Evolutionary conservation across 306 rosid genomes (phyloP), one percentile per base, ranked within the genome.

Genomic region (Potentilla sterilis): DNA sequence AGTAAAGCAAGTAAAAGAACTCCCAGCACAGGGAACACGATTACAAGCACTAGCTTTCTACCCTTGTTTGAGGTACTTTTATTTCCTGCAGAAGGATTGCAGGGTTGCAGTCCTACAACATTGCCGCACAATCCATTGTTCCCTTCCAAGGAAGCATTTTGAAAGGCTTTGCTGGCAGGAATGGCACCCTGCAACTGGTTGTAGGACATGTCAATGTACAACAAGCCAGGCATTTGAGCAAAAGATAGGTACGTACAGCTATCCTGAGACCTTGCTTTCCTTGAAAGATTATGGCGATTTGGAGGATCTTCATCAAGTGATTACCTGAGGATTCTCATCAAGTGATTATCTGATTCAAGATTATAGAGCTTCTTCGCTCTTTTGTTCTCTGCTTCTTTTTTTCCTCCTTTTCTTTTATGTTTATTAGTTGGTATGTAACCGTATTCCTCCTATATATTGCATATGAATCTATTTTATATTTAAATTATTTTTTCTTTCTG

Each of bases 151-250:
- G 18, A 47, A 51, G 66, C 79, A n/a, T 66, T 48, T 38, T 52
- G 65, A 67, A 76, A 76, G 42, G 73, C 79, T 66, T 76, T 67
- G 64, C 8, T 48, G 32, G 67, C 14, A 16, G 79, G 74, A 28
- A 76, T 24, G 38, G 67, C 67, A 22, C 79, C 79, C 46, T 76
- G 42, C 42, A 76, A 67, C n/a, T 9, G 79, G 41, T 76, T 76
- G 64, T 76, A 51, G 52, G 79, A 76, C 5, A 76, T 24, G 18
- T 76, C 66, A 0, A 76, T 32, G 52, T 8, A 9, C 62, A 32
- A 0, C 73, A 76, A 24, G 34, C 79, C 78, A 37, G 15, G 58
- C 57, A 63, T 64, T 13, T 15, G 24, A 37, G 7, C 67, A 55
- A 72, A 72, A 16, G 24, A 43, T 67, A 37, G 40, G 40, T 37